Base-by-base conservation (phyloP, 2,329 filamentous ascomycete species). In the Sarocladium strictum region DNA sequence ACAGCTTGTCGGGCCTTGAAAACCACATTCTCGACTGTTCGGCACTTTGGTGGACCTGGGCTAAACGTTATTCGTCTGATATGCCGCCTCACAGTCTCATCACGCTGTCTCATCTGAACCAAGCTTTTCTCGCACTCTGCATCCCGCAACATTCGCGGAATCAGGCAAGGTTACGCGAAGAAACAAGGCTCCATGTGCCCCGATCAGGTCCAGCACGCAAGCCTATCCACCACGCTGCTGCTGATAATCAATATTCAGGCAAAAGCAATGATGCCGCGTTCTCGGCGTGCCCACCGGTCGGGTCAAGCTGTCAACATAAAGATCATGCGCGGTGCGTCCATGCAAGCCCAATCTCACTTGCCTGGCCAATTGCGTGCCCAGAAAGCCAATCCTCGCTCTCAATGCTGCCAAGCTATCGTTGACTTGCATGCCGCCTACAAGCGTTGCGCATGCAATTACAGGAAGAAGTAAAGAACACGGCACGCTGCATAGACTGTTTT, bases 41-140 rank as follows among this genome's bases (percentile, higher is more conserved):
- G 40, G 40, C n/a, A 38, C 35, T 38, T 38, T 19, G 17, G 35
- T 38, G 12, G 5, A 38, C 5, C 17, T 15, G n/a, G n/a, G 35
- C 40, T 23, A 23, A 24, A 23, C 21, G 24, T 47, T 27, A 26
- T 27, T 29, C 43, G 43, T 29, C 43, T 23, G 14, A 21, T 35
- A 17, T 32, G 11, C 26, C 43, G 23, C 26, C 24, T n/a, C 23
- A n/a, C 43, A 29, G 27, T 24, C 43, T 49, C 5, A 17, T 19
- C 21, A 43, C 47, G 12, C 33, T 51, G 47, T 51, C 47, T 51
- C 47, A 51, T 51, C 15, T 14, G 15, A 51, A 35, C n/a, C 47
- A 49, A 49, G 26, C 14, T 32, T 43, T 43, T 24, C 40, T 15
- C 40, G 3, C 43, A 7, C 14, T n/a, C 17, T 19, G 14, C 17